Percentiles rank a stretch among this genome's conserved stretches.
Conservation (phyloP, 257 asterid genomes). For the Nicotiana undulata region DNA sequence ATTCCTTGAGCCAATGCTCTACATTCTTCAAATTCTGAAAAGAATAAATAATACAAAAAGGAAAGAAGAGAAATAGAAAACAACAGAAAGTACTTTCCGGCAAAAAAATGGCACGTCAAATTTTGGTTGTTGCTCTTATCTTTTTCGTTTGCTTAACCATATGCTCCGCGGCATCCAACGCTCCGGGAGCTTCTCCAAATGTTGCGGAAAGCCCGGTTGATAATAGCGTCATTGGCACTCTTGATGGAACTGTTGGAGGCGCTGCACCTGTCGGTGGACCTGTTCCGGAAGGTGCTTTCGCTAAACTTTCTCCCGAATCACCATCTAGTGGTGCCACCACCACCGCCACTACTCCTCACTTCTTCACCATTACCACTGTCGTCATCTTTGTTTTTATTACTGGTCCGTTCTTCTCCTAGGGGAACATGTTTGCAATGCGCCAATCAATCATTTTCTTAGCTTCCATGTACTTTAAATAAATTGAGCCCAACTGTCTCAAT, state of each 20-base stretch:
- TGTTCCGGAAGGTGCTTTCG: not conserved
- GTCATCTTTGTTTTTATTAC: not conserved
- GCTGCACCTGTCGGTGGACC: constrained; percentile 1
- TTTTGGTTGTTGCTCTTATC: not conserved
- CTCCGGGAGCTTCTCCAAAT: not conserved
- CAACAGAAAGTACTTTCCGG: not conserved
- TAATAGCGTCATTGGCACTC: not conserved
- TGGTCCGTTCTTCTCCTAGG: not conserved
- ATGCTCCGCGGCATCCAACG: not conserved
- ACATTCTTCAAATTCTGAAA: not conserved
- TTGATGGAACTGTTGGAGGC: not conserved
- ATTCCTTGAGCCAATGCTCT: not conserved
- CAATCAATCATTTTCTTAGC: not conserved
- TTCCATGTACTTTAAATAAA: not conserved
- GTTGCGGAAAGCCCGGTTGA: not conserved
- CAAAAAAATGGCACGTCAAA: not conserved
- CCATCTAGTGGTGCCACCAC: not conserved
- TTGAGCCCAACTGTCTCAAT: not conserved
- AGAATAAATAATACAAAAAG: not conserved
- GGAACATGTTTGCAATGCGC: not conserved
- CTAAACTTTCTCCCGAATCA: not conserved
- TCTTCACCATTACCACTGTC: not conserved
- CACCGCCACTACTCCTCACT: not conserved
- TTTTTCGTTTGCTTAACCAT: not conserved
- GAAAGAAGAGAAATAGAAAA: too few species aligned